Evolutionary conservation across 805 yeast species (phyloP), one percentile per base, ranked within the genome.

Genomic region (Vanderwaltozyma polyspora): DNA sequence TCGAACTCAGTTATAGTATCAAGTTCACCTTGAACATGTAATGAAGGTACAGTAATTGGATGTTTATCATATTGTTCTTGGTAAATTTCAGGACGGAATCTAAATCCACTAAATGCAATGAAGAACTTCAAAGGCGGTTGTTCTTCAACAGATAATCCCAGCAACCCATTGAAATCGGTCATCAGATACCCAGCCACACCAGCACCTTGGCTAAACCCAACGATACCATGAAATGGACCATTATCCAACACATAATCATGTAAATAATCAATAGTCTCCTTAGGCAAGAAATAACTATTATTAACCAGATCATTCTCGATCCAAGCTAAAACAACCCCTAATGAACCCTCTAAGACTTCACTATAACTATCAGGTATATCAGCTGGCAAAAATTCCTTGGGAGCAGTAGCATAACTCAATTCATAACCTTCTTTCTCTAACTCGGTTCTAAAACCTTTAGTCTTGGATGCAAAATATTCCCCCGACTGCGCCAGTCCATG

Each of bases 121-220:
- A 73, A 83, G 57, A 85, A 87, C 48, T 79, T 72, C 42, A 86
- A 36, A 6, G 50, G 41, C 11, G 66, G 64, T 12, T 75, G 79
- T 45, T 52, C 46, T 29, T 44, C 54, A 37, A 32, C 38, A 46
- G 70, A 36, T 21, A 58, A 32, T 14, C 40, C 37, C 23, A 46
- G 68, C 64, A 42, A 70, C 37, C 33, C 66, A 62, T 76, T 73
- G 24, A 70, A 64, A 40, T 72, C 70, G 23, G 81, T 67, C 27
- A 81, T 54, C 8, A 83, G 55, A 5, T 82, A 51, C 1, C 67
- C 94, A 1, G 80, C 75, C n/a, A 89, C 59, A 1, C 89, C 94
- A 1, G 95, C 94, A 33, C 98, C 98, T 59, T 91, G 97, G 19
- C 94, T 79, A 51, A 91, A 91, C 0, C 96, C 96, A 24, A 91